Base-by-base conservation (phyloP, 495 filamentous ascomycete genomes). In the Tuber borchii region DNA sequence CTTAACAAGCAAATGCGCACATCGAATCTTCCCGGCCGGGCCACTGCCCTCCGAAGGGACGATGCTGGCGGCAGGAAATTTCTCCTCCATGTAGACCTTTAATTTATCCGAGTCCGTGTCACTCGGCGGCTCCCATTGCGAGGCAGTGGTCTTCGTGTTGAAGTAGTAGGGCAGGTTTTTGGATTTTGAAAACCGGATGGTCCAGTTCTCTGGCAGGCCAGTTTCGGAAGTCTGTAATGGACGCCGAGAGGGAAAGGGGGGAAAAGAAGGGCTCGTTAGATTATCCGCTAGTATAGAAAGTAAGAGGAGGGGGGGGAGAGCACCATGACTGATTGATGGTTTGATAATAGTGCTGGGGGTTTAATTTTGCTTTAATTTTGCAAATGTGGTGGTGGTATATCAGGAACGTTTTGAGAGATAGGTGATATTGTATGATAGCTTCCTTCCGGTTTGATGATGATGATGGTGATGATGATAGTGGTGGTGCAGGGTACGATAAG, bases 111-210 rank as follows among this genome's bases (percentile, higher is more conserved):
- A 89, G 85, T 99, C 91, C 65, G 94, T 93, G 68, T 90, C 93
- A 16, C 87, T 79, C 39, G 95, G 95, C 7, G 95, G 95, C 80
- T 98, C 95, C 95, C 95, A 99, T 84, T 92, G 89, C 71, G 95
- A 98, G 79, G 91, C 89, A 82, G 92, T 93, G 70, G 92, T 92
- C 42, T 83, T 84, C 40, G 91, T 84, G 85, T 97, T 95, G 91
- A 97, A 98, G 86, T 97, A 99, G 86, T 99, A 99, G 48, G 95
- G 95, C 22, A 98, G 92, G 84, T 95, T 96, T 86, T 97, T 98
- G 84, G 93, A 94, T 86, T 97, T 95, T 83, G 92, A 96, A 85
- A 95, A 93, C 80, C 94, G 93, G 82, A 98, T 93, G 85, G 97
- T 94, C 95, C 95, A 97, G 83, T 89, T 87, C 8, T 88, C 82